Base-by-base conservation (phyloP, 352 stramenopile species). In the Phytophthora tubulina region DNA sequence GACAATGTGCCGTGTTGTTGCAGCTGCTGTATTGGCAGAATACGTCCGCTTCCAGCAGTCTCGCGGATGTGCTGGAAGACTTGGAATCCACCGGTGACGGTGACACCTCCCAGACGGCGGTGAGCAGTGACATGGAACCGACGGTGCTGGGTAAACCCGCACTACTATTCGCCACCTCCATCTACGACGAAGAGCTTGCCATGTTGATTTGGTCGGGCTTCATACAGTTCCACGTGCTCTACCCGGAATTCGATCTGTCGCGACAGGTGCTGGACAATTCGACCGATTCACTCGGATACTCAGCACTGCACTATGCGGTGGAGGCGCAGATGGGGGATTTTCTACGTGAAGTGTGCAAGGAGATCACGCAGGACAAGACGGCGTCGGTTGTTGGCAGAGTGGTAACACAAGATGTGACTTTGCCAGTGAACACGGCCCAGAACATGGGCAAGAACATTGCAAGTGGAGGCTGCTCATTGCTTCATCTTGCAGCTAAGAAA, bases 161-260 rank as follows among this genome's bases (percentile, higher is more conserved):
- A 51, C 76, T 96, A 35, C 70, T 93, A 15, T 96, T 95, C 53
- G 86, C 88, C 36, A 78, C 89, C 6, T 94, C 89, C 45, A 91
- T 96, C 56, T 96, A 96, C 65, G 89, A 96, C 66, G 89, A 96
- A 63, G 83, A 94, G 38, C 75, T 96, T 36, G 83, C 86, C 35
- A 49, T 81, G 33, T 60, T 90, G 36, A 80, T 94, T 67, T 93
- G 85, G 84, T 62, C 62, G 32, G 86, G 85, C 1, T 77, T 92
- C 27, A 42, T 86, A 27, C 72, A 72, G 27, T 79, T 92, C 72
- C 82, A 87, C 30, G 61, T 71, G 30, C 54, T 31, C 1, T 74
- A 84, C 53, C 67, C 68, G 9, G 49, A 58, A 2, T 81, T 92
- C 32, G 73, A 89, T 49, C 63, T 93, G 33, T 70, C 77, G 21